Base-by-base conservation (phyloP, 2,329 filamentous ascomycete species). In the Neopestalotiopsis sp. region DNA sequence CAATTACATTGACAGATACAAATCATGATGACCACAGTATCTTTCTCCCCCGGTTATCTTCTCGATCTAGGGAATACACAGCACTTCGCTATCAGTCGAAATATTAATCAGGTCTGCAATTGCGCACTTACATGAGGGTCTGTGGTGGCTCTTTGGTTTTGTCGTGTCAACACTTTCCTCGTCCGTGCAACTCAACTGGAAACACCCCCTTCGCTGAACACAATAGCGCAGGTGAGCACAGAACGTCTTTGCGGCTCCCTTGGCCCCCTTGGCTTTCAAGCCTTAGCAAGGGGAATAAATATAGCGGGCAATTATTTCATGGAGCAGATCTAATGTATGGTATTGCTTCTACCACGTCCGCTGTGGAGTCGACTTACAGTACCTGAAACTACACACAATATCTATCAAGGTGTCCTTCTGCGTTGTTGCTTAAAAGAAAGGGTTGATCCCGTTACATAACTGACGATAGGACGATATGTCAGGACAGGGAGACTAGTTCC, bases 191-290 rank as follows among this genome's bases (percentile, higher is more conserved):
- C 34, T n/a, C 45, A 52, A 52, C 45, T 20, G 20, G 45, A 52
- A 52, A 52, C 45, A 52, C 45, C 45, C 45, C n/a, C 24, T 28
- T 28, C 24, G 1, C 24, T 52, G 9, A n/a, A n/a, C 45, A 7
- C 45, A 52, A n/a, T 52, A 52, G 45, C 45, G 45, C 45, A 52
- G 45, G 45, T 52, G 45, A 52, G 45, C 45, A 52, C 45, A n/a
- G 45, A 52, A 52, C 17, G 45, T 24, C 45, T 52, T 52, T 52
- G 45, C 45, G 45, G 45, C 45, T 52, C 45, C 45, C 45, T 38
- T 10, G 34, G 34, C 34, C 34, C 34, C 34, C 34, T 52, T 52
- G 45, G 45, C 45, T 52, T 49, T 9, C 45, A 52, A 17, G 45
- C 45, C n/a, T 38, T 38, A 38, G 34, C 34, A 7, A 38, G 34